Conservation (phyloP, 2,329 filamentous ascomycete genomes). For the Myriosclerotinia curreyana region DNA sequence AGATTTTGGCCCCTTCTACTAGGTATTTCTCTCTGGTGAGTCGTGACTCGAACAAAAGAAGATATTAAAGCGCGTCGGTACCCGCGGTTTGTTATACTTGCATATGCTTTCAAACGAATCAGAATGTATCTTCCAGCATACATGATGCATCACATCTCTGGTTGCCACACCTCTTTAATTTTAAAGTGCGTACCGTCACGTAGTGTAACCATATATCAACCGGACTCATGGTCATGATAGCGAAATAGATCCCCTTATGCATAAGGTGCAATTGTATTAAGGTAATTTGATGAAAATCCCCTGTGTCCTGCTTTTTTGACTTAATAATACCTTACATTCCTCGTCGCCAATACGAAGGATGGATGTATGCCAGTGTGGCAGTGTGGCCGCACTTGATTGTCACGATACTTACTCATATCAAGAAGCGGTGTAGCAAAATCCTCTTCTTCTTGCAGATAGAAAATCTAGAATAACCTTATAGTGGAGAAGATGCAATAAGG, state of each 20-base stretch:
- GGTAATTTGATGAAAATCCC: conserved; percentile 5
- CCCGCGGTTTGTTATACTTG: conserved; percentile 14
- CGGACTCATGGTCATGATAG: conserved; percentile 12
- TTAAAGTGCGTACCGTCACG: no score
- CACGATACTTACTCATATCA: not conserved
- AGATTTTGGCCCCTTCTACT: not conserved
- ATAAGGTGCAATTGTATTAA: not conserved
- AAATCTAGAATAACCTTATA: not conserved
- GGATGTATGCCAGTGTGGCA: not conserved
- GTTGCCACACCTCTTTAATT: conserved; percentile 12
- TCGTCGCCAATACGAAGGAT: not conserved
- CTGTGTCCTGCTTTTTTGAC: no score
- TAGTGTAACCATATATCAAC: conserved; percentile 16
- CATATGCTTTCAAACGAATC: conserved; percentile 18
- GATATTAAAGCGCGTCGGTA: conserved; percentile 7
- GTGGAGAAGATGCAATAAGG: conserved; percentile 9
- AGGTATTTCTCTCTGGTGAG: not conserved
- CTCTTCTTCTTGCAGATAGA: no score
- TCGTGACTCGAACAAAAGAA: conserved; percentile 4
- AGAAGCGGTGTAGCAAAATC: conserved; percentile 16
- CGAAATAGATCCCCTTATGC: not conserved
- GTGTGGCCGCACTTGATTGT: not conserved
- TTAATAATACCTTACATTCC: not conserved
- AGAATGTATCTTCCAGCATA: not conserved
- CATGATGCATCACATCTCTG: conserved; percentile 2